These are phyloP conservation scores for Triticum monococcum DNA, from an alignment of 176 grass and related monocot species.

Conservation along the genomic window DNA sequence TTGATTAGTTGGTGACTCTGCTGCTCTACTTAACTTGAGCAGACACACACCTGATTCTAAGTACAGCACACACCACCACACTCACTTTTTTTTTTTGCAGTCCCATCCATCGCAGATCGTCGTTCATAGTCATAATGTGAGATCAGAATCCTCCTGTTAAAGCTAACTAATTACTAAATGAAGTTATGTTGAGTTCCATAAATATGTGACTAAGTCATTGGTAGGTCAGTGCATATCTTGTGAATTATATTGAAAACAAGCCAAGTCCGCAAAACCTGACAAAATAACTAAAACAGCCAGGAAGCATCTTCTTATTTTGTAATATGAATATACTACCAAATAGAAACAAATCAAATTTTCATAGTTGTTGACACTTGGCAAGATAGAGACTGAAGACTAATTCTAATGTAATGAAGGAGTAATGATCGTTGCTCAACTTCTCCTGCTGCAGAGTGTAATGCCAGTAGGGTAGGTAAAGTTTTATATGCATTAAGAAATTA, in stretches of 20 bases:
- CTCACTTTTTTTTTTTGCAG: background rate
- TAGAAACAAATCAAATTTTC: background rate
- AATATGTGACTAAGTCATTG: background rate
- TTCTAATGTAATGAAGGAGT: no score
- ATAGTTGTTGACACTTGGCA: slow-evolving; percentile 3
- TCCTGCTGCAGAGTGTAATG: background rate
- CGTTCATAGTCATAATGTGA: background rate
- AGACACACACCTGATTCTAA: slow-evolving; percentile 18
- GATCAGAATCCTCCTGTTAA: background rate
- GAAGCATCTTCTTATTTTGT: background rate
- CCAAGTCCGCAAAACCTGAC: background rate
- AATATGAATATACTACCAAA: background rate
- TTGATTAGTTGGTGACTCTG: slow-evolving; percentile 22
- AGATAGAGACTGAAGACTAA: background rate
- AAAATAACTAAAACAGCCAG: no score
- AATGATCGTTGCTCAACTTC: background rate
- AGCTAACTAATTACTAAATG: background rate
- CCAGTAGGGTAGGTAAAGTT: slow-evolving; percentile 15
- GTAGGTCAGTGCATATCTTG: background rate
- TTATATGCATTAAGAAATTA: slow-evolving; percentile 6
- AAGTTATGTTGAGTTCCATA: background rate
- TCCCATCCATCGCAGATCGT: background rate
- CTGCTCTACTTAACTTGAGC: background rate
- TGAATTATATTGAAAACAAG: background rate
- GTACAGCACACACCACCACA: background rate